Evolutionary conservation across 2,329 filamentous ascomycete species (phyloP).

Genomic region (Ilyonectria sp.): DNA sequence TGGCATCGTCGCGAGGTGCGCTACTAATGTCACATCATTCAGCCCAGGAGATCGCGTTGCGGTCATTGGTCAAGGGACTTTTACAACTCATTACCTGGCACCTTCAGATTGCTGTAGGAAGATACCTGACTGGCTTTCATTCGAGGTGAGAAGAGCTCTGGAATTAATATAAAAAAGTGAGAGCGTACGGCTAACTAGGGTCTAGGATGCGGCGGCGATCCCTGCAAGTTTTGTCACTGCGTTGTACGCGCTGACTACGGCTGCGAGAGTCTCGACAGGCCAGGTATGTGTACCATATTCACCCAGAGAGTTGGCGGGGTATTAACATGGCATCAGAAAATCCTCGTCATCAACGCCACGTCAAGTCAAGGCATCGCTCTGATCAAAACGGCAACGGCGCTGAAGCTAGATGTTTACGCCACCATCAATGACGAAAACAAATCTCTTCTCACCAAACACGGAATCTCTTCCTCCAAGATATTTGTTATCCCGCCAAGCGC

Average conservation of each 20-base stretch:
- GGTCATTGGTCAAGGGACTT: conserved; percentile 42
- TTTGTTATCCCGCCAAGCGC: conserved; percentile 16
- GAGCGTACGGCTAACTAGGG: conserved; percentile 5
- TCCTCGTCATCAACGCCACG: conserved; percentile 39
- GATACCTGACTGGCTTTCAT: conserved; percentile 43
- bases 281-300: conserved; percentile 29
- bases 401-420: conserved; percentile 40
- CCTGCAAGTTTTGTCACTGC: conserved; percentile 41
- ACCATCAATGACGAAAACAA: conserved; percentile 32
- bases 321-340: conserved; percentile 33
- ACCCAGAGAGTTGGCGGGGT: accelerated
- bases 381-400: conserved; percentile 37
- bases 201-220: conserved; percentile 38
- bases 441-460: conserved; percentile 33
- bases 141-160: conserved; percentile 33
- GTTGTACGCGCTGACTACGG: conserved; percentile 34
- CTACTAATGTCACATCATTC: conserved; percentile 31
- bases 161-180: background rate
- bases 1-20: conserved; percentile 35
- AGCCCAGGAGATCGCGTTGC: conserved; percentile 39
- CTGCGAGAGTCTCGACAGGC: conserved; percentile 30
- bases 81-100: conserved; percentile 38
- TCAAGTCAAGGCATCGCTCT: conserved; percentile 41
- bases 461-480: conserved; percentile 36
- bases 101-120: conserved; percentile 35